A percentile compares a stretch with the other conserved stretches of the same genome.
Conservation (phyloP, 495 filamentous ascomycete species). For the Podospora appendiculata region DNA sequence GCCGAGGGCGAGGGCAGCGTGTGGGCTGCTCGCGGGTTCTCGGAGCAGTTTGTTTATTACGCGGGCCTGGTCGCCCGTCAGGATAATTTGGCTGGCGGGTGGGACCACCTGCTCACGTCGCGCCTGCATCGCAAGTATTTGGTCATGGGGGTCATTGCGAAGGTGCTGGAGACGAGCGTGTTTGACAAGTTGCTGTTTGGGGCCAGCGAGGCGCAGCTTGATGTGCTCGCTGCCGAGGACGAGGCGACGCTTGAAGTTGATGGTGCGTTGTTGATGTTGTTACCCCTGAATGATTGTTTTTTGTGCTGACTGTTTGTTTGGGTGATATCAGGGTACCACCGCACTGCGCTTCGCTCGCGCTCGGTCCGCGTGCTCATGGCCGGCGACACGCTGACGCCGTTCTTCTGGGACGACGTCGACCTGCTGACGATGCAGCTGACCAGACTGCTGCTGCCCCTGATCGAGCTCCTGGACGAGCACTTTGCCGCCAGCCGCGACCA, state of each 20-base stretch:
- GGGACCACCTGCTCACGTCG: slow-evolving; percentile 31
- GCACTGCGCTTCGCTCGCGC: slow-evolving; percentile 29
- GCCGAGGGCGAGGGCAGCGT: background rate
- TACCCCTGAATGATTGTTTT: background rate
- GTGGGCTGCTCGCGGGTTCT: slow-evolving; percentile 11
- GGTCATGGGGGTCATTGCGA: slow-evolving; percentile 31
- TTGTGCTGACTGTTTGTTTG: background rate
- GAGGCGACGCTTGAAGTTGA: slow-evolving; percentile 23
- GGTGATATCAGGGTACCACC: slow-evolving; percentile 27
- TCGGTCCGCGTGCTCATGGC: slow-evolving; percentile 19
- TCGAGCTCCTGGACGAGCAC: slow-evolving; percentile 26
- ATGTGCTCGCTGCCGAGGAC: slow-evolving; percentile 30
- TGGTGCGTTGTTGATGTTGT: slow-evolving; percentile 20
- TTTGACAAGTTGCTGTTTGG: slow-evolving; percentile 41
- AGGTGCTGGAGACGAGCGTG: slow-evolving; percentile 33
- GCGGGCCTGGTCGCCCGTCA: slow-evolving; percentile 26
- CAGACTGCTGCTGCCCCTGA: slow-evolving; percentile 32
- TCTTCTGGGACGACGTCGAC: slow-evolving; percentile 36
- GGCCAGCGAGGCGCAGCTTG: slow-evolving; percentile 14
- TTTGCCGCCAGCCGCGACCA: slow-evolving; percentile 4
- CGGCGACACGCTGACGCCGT: slow-evolving; percentile 19
- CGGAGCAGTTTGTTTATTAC: slow-evolving; percentile 26
- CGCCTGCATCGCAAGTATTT: slow-evolving; percentile 28
- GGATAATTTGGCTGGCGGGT: slow-evolving; percentile 27
- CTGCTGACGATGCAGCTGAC: slow-evolving; percentile 30